Conservation (phyloP, 495 filamentous ascomycete species). For the Podospora australis region DNA sequence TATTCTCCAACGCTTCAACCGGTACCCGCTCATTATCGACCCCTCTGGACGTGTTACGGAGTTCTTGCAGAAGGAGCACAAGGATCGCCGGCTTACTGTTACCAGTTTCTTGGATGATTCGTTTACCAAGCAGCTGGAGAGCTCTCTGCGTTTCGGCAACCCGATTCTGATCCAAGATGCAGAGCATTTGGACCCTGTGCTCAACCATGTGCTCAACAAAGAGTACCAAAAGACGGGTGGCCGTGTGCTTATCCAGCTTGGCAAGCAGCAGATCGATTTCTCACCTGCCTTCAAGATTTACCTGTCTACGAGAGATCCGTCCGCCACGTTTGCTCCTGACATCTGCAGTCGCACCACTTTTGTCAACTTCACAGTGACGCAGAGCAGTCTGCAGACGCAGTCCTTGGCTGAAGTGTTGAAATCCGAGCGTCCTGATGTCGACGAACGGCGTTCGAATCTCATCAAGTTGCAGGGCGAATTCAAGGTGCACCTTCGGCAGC, state of each 20-base stretch:
- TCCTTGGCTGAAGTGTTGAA: constrained; percentile 95
- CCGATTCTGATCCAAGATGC: constrained; percentile 98
- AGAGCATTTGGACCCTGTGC: constrained; percentile 90
- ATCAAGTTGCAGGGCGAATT: constrained; percentile 99
- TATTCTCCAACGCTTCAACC: constrained; percentile 92
- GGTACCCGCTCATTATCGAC: constrained; percentile 97
- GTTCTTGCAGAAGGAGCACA: constrained; percentile 89
- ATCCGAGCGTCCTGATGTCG: constrained; percentile 95
- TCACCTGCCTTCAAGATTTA: constrained; percentile 95
- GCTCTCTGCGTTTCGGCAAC: constrained; percentile 93
- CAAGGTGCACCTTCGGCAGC: constrained; percentile 87
- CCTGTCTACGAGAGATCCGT: constrained; percentile 91
- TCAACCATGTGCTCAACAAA: constrained; percentile 98
- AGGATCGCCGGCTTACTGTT: constrained; percentile 87
- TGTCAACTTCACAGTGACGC: constrained; percentile 98
- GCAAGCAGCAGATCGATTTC: constrained; percentile 98
- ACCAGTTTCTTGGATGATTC: constrained; percentile 98
- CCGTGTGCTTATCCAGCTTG: constrained; percentile 94
- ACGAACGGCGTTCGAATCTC: constrained; percentile 88
- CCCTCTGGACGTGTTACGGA: constrained; percentile 90
- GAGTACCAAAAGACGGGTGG: constrained; percentile 99
- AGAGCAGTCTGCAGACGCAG: constrained; percentile 96
- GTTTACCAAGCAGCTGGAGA: constrained; percentile 96
- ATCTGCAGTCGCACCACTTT: constrained; percentile 97
- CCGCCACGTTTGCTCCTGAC: constrained; percentile 93